Percentiles rank a stretch among this genome's conserved stretches.
Conservation (phyloP, 176 grass and related monocot species). For the Eleusine indica region DNA sequence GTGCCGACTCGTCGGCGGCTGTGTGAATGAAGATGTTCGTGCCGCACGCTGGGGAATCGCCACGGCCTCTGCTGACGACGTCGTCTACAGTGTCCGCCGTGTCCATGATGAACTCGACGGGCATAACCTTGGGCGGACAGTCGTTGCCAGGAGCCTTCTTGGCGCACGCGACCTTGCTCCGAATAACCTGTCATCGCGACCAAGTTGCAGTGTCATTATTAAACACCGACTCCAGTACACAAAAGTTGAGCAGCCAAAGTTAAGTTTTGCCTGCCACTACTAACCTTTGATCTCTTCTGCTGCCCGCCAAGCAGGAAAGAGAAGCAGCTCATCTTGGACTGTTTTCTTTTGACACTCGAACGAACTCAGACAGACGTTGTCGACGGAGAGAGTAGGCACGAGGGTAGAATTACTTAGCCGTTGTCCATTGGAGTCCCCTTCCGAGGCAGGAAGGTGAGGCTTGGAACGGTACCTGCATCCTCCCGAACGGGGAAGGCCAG, state of each 20-base stretch:
- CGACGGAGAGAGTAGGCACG: background rate
- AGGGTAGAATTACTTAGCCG: slow-evolving; percentile 49
- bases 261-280: background rate
- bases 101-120: slow-evolving; percentile 64
- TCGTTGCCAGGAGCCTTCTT: slow-evolving; percentile 48
- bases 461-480: no score
- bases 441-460: no score
- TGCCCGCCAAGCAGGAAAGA: slow-evolving; percentile 54
- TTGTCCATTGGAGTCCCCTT: background rate
- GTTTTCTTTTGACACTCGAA: background rate
- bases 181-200: slow-evolving; percentile 46
- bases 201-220: background rate
- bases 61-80: background rate
- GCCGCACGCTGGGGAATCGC: background rate
- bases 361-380: background rate
- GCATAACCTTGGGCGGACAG: slow-evolving; percentile 56
- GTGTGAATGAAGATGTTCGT: slow-evolving; percentile 12
- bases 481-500: no score
- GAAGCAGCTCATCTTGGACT: slow-evolving; percentile 71
- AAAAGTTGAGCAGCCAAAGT: slow-evolving; percentile 5
- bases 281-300: slow-evolving; percentile 67
- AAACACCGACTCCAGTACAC: background rate
- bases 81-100: background rate
- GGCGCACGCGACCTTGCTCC: slow-evolving; percentile 29
- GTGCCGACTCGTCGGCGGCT: slow-evolving; percentile 38